phyloP scores from a whole-genome alignment of 2,329 filamentous ascomycete genomes.

The Fusarium tanahbumbuense region DNA sequence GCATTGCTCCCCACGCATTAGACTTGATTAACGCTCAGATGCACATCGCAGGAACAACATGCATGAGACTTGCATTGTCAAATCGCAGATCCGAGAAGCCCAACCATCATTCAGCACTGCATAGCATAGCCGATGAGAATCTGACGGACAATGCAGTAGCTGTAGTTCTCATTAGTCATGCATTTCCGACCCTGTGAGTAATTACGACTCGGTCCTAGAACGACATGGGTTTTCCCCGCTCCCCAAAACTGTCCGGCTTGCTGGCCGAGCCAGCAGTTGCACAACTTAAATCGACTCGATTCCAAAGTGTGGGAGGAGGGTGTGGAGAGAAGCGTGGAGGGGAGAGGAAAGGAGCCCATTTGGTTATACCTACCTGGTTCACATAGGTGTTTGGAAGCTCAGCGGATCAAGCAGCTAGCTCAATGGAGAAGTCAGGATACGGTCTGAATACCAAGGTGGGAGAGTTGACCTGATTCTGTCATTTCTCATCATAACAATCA shows the following conservation, averaged over 20 bases:
- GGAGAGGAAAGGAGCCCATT: constrained; percentile 9
- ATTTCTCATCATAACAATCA: constrained; percentile 6
- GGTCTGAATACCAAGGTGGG: not conserved
- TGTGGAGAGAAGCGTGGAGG: constrained; percentile 24
- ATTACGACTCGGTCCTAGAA: constrained; percentile 24
- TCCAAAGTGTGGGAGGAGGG: constrained; percentile 19
- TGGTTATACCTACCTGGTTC: constrained; percentile 3
- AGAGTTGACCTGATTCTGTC: not conserved
- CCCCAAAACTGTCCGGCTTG: constrained; percentile 2
- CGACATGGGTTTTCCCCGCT: constrained; percentile 14
- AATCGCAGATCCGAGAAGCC: constrained; percentile 5
- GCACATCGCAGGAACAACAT: constrained; percentile 35
- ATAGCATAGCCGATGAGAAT: constrained; percentile 6
- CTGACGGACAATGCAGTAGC: not conserved
- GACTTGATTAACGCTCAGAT: constrained; percentile 16
- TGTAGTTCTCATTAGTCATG: constrained; percentile 39
- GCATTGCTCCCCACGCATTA: constrained; percentile 26
- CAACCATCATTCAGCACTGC: constrained; percentile 1
- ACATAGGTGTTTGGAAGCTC: constrained; percentile 24
- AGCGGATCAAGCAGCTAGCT: constrained; percentile 4
- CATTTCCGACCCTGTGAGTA: constrained; percentile 31
- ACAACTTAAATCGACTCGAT: not conserved
- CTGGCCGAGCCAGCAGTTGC: constrained; percentile 12
- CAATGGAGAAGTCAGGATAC: constrained; percentile 17
- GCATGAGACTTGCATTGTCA: constrained; percentile 25